Base-by-base conservation (phyloP, 192 early-diverging fungal genomes). In the Coemansia sp. region DNA sequence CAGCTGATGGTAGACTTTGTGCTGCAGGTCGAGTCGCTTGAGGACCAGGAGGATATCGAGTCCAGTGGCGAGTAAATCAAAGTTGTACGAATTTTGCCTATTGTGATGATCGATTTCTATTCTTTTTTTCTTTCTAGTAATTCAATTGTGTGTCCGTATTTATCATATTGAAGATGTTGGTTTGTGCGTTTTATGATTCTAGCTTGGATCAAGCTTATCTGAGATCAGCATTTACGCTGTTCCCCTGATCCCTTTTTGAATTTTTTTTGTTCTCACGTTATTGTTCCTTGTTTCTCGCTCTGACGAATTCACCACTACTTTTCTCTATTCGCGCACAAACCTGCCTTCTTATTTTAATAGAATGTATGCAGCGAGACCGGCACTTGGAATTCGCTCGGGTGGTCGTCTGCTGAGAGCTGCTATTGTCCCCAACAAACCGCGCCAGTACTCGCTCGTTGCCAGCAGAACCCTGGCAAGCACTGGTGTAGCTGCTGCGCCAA, bases 1-100 rank as follows among this genome's bases (percentile, higher is more conserved):
- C 57, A 68, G 64, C 64, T 78, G 28, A 64, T 78, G 75, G 38
- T 77, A 21, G 73, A 78, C 54, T 78, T 78, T 68, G 69, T 71
- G 14, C 49, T 65, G 18, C 69, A 67, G 51, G 65, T 78, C 6
- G 75, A 78, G 56, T 67, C 69, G 19, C 75, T 78, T 8, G 75
- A 71, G 21, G 69, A 60, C 44, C 67, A 76, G 10, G 60, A 66
- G 56, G 74, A 67, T 33, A 22, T 54, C 16, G 62, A 64, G 11
- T 48, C 42, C 3, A 31, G 40, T 18, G 59, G 62, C 6, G 65
- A 52, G n/a, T n/a, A n/a, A n/a, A n/a, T n/a, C n/a, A n/a, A n/a
- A n/a, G n/a, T n/a, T n/a, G n/a, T n/a, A n/a, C n/a, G n/a, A n/a
- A n/a, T n/a, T n/a, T n/a, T n/a, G n/a, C n/a, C n/a, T n/a, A n/a